Evolutionary conservation across 805 yeast genomes (phyloP), one percentile per base, ranked within the genome.

Genomic region (Myxozyma neglecta): DNA sequence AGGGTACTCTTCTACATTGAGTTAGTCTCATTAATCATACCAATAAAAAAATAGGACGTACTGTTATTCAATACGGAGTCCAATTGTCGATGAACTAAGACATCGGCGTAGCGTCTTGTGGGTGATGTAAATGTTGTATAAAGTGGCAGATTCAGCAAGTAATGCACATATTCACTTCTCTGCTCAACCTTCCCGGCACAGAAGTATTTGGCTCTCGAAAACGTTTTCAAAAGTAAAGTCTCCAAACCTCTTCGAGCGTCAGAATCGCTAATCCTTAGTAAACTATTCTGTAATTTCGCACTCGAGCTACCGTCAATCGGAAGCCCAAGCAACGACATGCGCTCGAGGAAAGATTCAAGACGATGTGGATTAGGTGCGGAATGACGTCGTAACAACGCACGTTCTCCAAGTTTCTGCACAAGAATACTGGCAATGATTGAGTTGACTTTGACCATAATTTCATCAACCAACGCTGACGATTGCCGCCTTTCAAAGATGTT

Each of bases 81-180:
- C 68, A 94, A 77, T 76, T 94, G 99, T 69, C 97, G 84, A 72
- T 94, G 99, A 44, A 90, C 98, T 68, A 92, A 83, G 55, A 90
- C 80, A 74, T 94, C 99, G 1, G 96, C 91, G 73, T 92, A 94
- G 70, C 99, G 83, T 73, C 96, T 83, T 72, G 90, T 78, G 14
- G 99, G 98, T 1, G 96, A 84, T n/a, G 89, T 88, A 78, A 92
- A 92, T 75, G 93, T 97, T 0, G 98, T 90, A 74, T 90, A 94
- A 48, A 90, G 78, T 35, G 97, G 96, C 60, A 88, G 74, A 66
- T 90, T 90, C 72, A 87, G 83, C 71, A 89, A 83, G 75, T 88
- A 94, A 70, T 93, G 96, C 10, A 86, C 87, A 71, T 82, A 84
- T 63, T 82, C 84, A 66, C 87, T 93, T 2, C 89, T 84, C 55